Percentiles rank a stretch among this genome's conserved stretches.
These are phyloP conservation scores for Suhomyces yuchorum DNA, from an alignment of 1,139 yeast species.

Conservation along the genomic window DNA sequence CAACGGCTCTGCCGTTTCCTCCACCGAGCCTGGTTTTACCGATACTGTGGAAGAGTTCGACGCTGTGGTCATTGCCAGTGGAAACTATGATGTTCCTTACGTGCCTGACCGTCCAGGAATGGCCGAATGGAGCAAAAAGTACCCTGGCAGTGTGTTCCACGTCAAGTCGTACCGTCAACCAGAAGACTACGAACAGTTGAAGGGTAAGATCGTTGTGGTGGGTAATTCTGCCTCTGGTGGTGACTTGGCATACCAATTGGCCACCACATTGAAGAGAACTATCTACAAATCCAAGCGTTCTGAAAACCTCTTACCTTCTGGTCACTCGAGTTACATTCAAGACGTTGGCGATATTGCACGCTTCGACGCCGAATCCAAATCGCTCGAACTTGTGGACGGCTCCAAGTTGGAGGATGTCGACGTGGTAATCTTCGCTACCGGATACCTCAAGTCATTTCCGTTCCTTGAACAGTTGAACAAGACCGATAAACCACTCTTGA, in stretches of 20 bases:
- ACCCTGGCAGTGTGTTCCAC: slow-evolving; percentile 56
- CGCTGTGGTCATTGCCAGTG: slow-evolving; percentile 59
- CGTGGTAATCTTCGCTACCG: slow-evolving; percentile 63
- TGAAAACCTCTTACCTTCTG: slow-evolving; percentile 42
- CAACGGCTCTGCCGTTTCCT: slow-evolving; percentile 14
- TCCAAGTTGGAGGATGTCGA: slow-evolving; percentile 42
- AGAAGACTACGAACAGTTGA: slow-evolving; percentile 42
- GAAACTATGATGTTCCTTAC: slow-evolving; percentile 58
- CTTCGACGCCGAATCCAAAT: slow-evolving; percentile 34
- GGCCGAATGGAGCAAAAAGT: slow-evolving; percentile 44
- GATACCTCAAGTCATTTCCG: slow-evolving; percentile 40
- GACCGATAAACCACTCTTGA: slow-evolving; percentile 28
- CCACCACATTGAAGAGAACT: slow-evolving; percentile 35
- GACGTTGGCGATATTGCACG: slow-evolving; percentile 43
- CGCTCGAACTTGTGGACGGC: slow-evolving; percentile 31
- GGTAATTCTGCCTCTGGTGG: slow-evolving; percentile 67
- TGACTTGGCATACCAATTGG: slow-evolving; percentile 57
- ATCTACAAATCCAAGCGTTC: slow-evolving; percentile 52
- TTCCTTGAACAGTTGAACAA: slow-evolving; percentile 18
- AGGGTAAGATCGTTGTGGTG: slow-evolving; percentile 49
- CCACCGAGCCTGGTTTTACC: slow-evolving; percentile 10
- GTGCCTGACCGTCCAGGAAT: slow-evolving; percentile 59
- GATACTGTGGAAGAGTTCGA: slow-evolving; percentile 33
- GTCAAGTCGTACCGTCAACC: slow-evolving; percentile 60
- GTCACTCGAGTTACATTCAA: slow-evolving; percentile 37